Conservation (phyloP, 108 stramenopile species). For the Aurantiochytrium sp. region DNA sequence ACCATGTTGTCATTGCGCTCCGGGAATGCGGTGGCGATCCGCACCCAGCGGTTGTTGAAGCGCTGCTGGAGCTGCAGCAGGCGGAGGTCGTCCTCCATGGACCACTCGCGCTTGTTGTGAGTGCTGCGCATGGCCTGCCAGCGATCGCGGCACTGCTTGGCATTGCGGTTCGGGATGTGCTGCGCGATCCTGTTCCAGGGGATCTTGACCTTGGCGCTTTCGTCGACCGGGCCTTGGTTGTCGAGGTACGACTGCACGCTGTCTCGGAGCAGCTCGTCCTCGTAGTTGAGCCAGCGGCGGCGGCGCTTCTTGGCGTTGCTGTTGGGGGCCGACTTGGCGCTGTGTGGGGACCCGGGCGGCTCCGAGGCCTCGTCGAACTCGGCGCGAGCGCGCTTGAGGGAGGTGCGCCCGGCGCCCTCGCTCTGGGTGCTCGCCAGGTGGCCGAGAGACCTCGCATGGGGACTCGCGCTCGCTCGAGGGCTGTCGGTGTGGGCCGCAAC, state of each 20-base stretch:
- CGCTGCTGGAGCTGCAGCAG: not conserved
- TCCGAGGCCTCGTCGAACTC: not conserved
- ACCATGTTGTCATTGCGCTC: slow-evolving; percentile 22
- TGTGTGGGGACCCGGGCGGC: not conserved
- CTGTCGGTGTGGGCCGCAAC: too few relatives aligned
- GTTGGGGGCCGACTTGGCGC: not conserved
- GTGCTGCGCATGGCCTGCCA: not conserved
- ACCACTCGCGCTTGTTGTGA: not conserved
- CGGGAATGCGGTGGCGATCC: not conserved
- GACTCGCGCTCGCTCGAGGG: too few relatives aligned
- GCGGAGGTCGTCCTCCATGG: not conserved
- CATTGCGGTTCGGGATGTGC: not conserved
- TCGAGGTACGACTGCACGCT: not conserved
- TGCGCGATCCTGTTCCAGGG: slow-evolving; percentile 13
- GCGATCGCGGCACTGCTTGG: slow-evolving; percentile 28
- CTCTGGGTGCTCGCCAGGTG: not conserved
- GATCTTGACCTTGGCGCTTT: not conserved
- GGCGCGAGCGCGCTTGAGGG: not conserved
- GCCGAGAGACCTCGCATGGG: too few relatives aligned
- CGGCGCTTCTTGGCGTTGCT: not conserved
- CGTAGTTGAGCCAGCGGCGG: not conserved
- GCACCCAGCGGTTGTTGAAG: not conserved
- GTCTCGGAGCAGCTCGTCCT: not conserved
- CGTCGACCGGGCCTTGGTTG: not conserved
- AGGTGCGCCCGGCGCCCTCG: not conserved